phyloP scores from a whole-genome alignment of 345 rosid genomes.

The Salix koriyanagi region DNA sequence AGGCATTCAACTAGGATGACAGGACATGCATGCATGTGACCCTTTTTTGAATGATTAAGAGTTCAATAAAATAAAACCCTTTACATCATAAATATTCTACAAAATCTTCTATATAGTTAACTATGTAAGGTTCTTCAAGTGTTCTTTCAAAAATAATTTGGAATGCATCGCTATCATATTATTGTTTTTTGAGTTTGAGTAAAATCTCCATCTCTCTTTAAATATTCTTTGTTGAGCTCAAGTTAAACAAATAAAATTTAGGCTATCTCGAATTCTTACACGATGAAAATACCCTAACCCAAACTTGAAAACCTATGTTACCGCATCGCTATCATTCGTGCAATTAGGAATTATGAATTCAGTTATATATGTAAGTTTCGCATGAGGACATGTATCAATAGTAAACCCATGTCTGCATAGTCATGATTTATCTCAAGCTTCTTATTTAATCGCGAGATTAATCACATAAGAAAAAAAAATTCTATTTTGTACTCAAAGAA shows the following conservation, averaged over 20 bases:
- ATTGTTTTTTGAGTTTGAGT: too few species aligned
- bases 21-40: conserved; percentile 5
- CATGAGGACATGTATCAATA: background rate
- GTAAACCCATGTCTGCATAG: background rate
- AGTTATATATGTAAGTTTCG: background rate
- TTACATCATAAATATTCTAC: conserved; percentile 12
- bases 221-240: fast-evolving
- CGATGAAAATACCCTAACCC: too few species aligned
- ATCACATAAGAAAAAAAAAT: conserved; percentile 15
- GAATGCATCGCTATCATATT: conserved; percentile 11
- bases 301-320: too few species aligned
- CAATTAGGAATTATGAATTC: background rate
- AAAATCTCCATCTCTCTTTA: fast-evolving
- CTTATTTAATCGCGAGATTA: conserved; percentile 15
- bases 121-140: background rate
- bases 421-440: conserved; percentile 11
- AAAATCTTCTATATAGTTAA: conserved; percentile 11
- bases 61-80: background rate
- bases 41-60: conserved; percentile 3
- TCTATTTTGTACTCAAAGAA: background rate
- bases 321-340: conserved; percentile 1
- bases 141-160: background rate
- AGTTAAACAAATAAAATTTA: too few species aligned
- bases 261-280: fast-evolving
- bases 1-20: conserved; percentile 9